phyloP scores from a whole-genome alignment of 371 early-diverging fungal species.

The Lichtheimia ramosa region DNA sequence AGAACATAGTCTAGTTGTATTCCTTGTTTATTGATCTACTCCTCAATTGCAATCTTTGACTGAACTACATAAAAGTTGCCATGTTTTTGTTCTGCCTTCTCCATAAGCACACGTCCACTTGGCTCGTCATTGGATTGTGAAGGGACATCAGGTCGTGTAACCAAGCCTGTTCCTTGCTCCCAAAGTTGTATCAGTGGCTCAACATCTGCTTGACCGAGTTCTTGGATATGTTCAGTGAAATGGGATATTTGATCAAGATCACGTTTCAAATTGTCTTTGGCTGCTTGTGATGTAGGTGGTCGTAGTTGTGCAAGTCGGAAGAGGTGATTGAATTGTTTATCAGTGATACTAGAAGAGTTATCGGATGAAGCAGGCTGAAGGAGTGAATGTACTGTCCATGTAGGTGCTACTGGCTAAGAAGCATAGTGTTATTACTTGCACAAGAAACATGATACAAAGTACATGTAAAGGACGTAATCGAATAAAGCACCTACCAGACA shows the following conservation, averaged over 20 bases:
- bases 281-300: slow-evolving; percentile 11
- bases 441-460: no score
- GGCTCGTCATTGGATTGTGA: slow-evolving; percentile 4
- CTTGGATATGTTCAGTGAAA: slow-evolving; percentile 31
- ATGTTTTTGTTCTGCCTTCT: slow-evolving; percentile 27
- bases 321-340: slow-evolving; percentile 34
- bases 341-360: slow-evolving; percentile 13
- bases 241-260: slow-evolving; percentile 34
- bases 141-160: slow-evolving; percentile 1
- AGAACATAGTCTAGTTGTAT: no score
- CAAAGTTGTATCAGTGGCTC: slow-evolving; percentile 37
- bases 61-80: slow-evolving; percentile 36
- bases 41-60: not conserved
- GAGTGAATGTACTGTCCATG: slow-evolving; percentile 31
- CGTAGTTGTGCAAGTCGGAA: slow-evolving; percentile 31
- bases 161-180: slow-evolving; percentile 21
- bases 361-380: slow-evolving; percentile 15
- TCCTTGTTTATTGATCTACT: no score
- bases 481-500: no score
- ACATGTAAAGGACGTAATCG: no score
- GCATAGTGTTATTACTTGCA: not conserved
- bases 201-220: slow-evolving; percentile 13
- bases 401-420: slow-evolving; percentile 26
- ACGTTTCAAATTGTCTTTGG: slow-evolving; percentile 17
- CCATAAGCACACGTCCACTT: slow-evolving; percentile 25